Evolutionary conservation across 192 early-diverging fungal species (phyloP), one percentile per base, ranked within the genome.

Genomic region (Diversispora epigaea): DNA sequence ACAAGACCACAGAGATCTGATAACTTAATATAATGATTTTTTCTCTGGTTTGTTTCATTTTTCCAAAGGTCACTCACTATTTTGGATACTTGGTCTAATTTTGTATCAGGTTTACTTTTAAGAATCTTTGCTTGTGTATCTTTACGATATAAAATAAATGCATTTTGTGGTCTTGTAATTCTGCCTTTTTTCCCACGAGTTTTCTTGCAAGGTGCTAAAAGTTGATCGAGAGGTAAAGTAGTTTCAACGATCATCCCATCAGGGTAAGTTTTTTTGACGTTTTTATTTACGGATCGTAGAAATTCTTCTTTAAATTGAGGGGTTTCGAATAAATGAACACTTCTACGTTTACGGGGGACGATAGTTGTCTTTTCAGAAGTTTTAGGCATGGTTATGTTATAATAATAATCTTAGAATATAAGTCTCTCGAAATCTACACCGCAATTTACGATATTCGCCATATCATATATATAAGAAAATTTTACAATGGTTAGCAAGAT

Each of bases 131-230:
- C 47, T 46, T 70, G 68, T n/a, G 54, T 46, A 25, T 70, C 68
- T 50, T 70, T 70, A 3, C 68, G 46, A 17, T 70, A 70, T 22
- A 70, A 25, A 3, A 70, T 46, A 40, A 46, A 70, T 46, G 40
- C 68, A 54, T 70, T 70, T 70, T 70, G 68, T 10, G 68, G 68
- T 6, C 50, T 39, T 55, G 39, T 9, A 46, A 32, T 41, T 54
- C 12, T 54, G 6, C 15, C 19, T 11, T 10, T 10, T 15, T 70
- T 52, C 32, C 14, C 19, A 15, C 50, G 49, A 55, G 47, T 70
- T 54, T 70, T 70, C 54, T 70, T 70, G 21, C 68, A 70, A 40
- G 68, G 68, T 25, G 68, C 50, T 17, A 70, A 55, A 40, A 65
- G 63, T 44, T 65, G 50, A 17, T 54, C 50, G 12, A 54, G 6